A percentile compares a stretch with the other conserved stretches of the same genome.
Evolutionary conservation across 305 asterid species (phyloP).

Genomic region (Fraxinus albicans): DNA sequence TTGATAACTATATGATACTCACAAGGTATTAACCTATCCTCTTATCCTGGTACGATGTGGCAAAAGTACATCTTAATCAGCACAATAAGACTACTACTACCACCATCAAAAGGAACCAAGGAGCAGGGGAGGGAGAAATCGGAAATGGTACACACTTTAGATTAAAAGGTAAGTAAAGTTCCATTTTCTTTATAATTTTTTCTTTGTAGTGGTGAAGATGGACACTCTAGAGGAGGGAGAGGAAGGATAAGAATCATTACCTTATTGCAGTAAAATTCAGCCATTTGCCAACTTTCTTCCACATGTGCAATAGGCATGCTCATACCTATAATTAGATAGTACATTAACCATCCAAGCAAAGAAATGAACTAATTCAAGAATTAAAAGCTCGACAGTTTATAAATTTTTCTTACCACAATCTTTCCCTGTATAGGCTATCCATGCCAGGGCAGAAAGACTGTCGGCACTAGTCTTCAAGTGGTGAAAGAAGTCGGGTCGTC

Average conservation of each 20-base stretch:
- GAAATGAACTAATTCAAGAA: not conserved
- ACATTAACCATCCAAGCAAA: constrained; percentile 12
- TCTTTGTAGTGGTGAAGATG: not conserved
- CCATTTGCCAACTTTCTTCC: constrained; percentile 99
- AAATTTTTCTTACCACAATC: constrained; percentile 69
- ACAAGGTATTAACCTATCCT: not conserved
- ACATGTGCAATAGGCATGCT: constrained; percentile 97
- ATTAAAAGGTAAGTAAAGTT: not conserved
- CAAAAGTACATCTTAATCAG: not conserved
- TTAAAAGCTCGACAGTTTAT: not conserved
- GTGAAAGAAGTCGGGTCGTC: constrained; percentile 71
- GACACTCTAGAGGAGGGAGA: not conserved
- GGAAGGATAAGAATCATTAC: constrained; percentile 27
- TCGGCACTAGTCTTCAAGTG: constrained; percentile 93
- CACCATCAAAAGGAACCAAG: not conserved
- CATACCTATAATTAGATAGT: constrained; percentile 56
- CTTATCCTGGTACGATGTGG: not conserved
- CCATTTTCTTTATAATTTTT: not conserved
- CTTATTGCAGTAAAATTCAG: constrained; percentile 95
- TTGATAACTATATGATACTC: not conserved
- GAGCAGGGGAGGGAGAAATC: not conserved
- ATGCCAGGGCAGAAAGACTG: constrained; percentile 80
- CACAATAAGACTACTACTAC: not conserved
- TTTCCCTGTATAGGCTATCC: constrained; percentile 95
- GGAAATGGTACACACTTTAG: not conserved